Evolutionary conservation across 331 rosid species (phyloP).

Genomic region (Stylosanthes scabra): DNA sequence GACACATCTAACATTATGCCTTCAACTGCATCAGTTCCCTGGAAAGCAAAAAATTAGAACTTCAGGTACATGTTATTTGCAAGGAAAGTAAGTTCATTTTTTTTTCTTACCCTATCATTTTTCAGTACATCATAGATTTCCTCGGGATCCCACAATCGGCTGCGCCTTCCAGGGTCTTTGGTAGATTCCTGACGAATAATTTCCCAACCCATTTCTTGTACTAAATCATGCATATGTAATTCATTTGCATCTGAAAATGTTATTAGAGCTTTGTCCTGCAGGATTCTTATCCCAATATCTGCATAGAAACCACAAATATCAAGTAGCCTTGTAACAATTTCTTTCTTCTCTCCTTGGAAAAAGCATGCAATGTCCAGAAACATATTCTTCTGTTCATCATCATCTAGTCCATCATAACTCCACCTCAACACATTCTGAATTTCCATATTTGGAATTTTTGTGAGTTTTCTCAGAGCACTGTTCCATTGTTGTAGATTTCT

Average conservation of each 20-base stretch:
- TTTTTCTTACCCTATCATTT: conserved; percentile 11
- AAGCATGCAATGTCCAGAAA: conserved; percentile 49
- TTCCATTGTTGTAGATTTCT: conserved; percentile 26
- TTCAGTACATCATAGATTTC: conserved; percentile 15
- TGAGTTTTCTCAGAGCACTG: conserved; percentile 18
- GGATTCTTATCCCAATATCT: conserved; percentile 14
- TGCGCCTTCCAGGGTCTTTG: conserved; percentile 9
- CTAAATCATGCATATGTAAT: conserved; percentile 39
- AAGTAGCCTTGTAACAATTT: background rate
- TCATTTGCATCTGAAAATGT: background rate
- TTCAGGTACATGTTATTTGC: background rate
- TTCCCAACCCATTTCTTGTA: conserved; percentile 34
- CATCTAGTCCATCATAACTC: conserved; percentile 42
- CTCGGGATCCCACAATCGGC: conserved; percentile 21
- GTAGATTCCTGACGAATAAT: conserved; percentile 20
- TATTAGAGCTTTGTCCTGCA: conserved; percentile 32
- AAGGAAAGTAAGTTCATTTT: background rate
- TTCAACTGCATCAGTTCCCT: conserved; percentile 16
- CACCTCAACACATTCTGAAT: conserved; percentile 28
- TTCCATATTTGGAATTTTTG: background rate
- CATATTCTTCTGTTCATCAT: background rate
- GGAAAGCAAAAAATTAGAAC: background rate
- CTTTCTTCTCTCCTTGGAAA: conserved; percentile 10
- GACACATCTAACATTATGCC: conserved; percentile 11
- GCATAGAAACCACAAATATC: conserved; percentile 14